Evolutionary conservation across 768 basidiomycete genomes (phyloP).

Genomic region (Collybia nuda): DNA sequence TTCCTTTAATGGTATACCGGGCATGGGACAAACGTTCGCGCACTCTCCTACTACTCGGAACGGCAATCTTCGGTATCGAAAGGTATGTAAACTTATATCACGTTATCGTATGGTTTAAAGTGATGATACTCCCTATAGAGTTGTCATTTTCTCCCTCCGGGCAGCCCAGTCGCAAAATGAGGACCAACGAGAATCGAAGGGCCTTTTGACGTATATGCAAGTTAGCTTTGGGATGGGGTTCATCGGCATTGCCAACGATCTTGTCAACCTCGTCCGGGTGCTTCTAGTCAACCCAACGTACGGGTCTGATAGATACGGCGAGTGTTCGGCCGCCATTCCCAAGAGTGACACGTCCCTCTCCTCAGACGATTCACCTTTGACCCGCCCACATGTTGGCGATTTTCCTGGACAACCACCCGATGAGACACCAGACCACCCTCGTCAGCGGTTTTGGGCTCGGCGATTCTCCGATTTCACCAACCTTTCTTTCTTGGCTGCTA

Average conservation of each 20-base stretch:
- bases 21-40: slow-evolving; percentile 32
- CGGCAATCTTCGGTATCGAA: slow-evolving; percentile 32
- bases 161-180: slow-evolving; percentile 12
- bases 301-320: not conserved
- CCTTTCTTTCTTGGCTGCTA: slow-evolving; percentile 18
- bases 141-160: slow-evolving; percentile 31
- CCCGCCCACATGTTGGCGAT: not conserved
- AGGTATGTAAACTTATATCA: slow-evolving; percentile 23
- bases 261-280: slow-evolving; percentile 14
- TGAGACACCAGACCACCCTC: slow-evolving; percentile 19
- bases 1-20: slow-evolving; percentile 36
- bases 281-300: slow-evolving; percentile 27
- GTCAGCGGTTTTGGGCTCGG: slow-evolving; percentile 26
- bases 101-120: not conserved
- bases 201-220: slow-evolving; percentile 26
- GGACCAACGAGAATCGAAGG: slow-evolving; percentile 5
- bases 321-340: not conserved
- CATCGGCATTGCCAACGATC: slow-evolving; percentile 13
- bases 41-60: slow-evolving; percentile 31
- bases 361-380: not conserved
- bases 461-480: slow-evolving; percentile 20
- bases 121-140: slow-evolving; percentile 16
- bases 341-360: not conserved
- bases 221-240: slow-evolving; percentile 23
- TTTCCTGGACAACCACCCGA: not conserved